phyloP scores from a whole-genome alignment of 345 rosid genomes.

The Iberis pinnata region DNA sequence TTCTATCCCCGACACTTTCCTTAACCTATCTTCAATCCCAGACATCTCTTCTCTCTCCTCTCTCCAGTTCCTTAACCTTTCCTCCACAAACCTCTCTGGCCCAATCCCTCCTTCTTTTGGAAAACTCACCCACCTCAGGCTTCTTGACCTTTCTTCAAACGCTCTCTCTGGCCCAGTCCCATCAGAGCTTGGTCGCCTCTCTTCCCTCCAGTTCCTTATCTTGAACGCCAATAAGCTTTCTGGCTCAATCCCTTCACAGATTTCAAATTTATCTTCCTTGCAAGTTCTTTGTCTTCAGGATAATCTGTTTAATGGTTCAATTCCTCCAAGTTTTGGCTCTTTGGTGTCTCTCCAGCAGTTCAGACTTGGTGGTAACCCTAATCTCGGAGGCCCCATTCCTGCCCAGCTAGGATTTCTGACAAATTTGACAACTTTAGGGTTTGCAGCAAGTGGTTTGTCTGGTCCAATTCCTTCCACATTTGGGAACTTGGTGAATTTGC shows the following conservation, averaged over 20 bases:
- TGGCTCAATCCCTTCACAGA: constrained; percentile 59
- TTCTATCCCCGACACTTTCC: constrained; percentile 71
- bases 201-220: constrained; percentile 77
- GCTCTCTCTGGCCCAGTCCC: constrained; percentile 71
- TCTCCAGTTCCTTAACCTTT: constrained; percentile 83
- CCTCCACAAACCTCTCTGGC: constrained; percentile 84
- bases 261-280: constrained; percentile 55
- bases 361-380: constrained; percentile 83
- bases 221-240: constrained; percentile 68
- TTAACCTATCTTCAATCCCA: constrained; percentile 74
- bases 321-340: constrained; percentile 75
- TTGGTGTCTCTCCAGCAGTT: constrained; percentile 69
- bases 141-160: constrained; percentile 91
- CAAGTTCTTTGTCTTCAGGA: constrained; percentile 86
- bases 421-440: constrained; percentile 83
- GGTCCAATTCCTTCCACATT: constrained; percentile 75
- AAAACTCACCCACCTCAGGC: constrained; percentile 54
- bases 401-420: constrained; percentile 58
- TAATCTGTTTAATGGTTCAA: constrained; percentile 72
- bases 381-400: constrained; percentile 71
- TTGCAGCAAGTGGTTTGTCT: constrained; percentile 83
- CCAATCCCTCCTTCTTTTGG: constrained; percentile 75
- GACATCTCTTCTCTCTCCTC: constrained; percentile 71
- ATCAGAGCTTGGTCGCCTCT: constrained; percentile 57
- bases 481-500: constrained; percentile 77